Evolutionary conservation across 495 filamentous ascomycete species (phyloP), one percentile per base, ranked within the genome.

Genomic region (Cercophora scortea): DNA sequence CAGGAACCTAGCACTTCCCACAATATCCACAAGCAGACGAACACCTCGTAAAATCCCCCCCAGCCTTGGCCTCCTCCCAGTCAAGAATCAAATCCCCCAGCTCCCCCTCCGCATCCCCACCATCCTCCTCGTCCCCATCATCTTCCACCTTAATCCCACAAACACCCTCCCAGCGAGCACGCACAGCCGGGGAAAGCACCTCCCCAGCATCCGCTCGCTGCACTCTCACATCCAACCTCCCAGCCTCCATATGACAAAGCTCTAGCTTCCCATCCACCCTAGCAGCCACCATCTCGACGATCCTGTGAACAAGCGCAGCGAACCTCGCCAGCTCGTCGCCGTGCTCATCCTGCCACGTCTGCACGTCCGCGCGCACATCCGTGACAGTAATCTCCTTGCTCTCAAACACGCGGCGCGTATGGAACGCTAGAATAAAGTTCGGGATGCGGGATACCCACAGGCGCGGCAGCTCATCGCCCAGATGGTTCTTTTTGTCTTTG

Each of bases 371-470:
- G 0, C 71, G 62, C 10, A 81, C 58, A 49, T 80, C 63, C 0
- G 63, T 60, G 6, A 80, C 60, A 36, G 70, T 45, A n/a, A 80
- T 75, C 25, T 83, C 71, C 1, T 18, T 11, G 1, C n/a, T 10
- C 1, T 71, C 32, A 60, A 87, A 89, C 1, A 58, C 47, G 0
- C 84, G 83, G 13, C 10, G 47, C 0, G 57, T 51, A 60, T 89
- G 84, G 50, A 77, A 82, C 7, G 78, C 83, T 0, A 85, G 63
- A 19, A 88, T 59, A 42, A 88, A 77, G 46, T 80, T 79, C 0
- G 82, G 79, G 45, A 81, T 79, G 49, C 85, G 84, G 1, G 69
- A 55, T 0, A 85, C 32, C 83, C 82, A 87, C 7, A 87, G 69
- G 1, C 80, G 70, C 4, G 77, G 74, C 11, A 82, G 56, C 39